These are phyloP conservation scores for Houttuynia cordata DNA, from an alignment of 164 flowering plant genomes.

Conservation along the genomic window DNA sequence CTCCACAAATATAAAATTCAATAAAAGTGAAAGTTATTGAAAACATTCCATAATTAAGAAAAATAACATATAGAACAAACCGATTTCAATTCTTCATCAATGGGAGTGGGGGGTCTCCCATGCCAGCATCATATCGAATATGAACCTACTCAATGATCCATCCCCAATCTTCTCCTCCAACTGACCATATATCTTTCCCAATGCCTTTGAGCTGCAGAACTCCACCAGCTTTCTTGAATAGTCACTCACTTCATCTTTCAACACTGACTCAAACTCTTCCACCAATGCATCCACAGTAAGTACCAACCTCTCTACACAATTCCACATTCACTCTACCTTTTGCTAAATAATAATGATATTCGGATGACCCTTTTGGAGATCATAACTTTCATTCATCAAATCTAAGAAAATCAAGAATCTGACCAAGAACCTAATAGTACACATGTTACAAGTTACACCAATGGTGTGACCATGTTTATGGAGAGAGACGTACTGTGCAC, in stretches of 20 bases:
- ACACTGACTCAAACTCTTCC: constrained; percentile 44
- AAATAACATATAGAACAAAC: constrained; percentile 10
- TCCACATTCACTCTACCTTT: not conserved
- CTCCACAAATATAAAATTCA: too few species aligned
- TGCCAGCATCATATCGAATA: constrained; percentile 89
- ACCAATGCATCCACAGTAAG: constrained; percentile 40
- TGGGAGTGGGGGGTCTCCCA: constrained; percentile 65
- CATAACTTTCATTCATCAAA: not conserved
- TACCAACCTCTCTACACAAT: constrained; percentile 34
- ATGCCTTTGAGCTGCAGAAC: constrained; percentile 51
- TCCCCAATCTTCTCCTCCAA: constrained; percentile 44
- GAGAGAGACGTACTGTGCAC: constrained; percentile 34
- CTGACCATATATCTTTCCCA: constrained; percentile 22
- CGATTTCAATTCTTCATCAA: constrained; percentile 26
- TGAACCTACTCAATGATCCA: constrained; percentile 59
- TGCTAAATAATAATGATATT: not conserved
- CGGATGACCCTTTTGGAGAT: not conserved
- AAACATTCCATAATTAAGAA: not conserved
- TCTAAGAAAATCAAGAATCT: not conserved
- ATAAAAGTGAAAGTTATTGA: not conserved
- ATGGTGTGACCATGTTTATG: not conserved
- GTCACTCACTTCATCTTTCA: constrained; percentile 27
- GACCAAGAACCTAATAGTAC: not conserved
- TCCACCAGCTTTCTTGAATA: constrained; percentile 67
- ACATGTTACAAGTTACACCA: too few species aligned